Percentiles rank a stretch among this genome's conserved stretches.
phyloP scores from a whole-genome alignment of 2,329 filamentous ascomycete species.

The Talaromyces sp. region DNA sequence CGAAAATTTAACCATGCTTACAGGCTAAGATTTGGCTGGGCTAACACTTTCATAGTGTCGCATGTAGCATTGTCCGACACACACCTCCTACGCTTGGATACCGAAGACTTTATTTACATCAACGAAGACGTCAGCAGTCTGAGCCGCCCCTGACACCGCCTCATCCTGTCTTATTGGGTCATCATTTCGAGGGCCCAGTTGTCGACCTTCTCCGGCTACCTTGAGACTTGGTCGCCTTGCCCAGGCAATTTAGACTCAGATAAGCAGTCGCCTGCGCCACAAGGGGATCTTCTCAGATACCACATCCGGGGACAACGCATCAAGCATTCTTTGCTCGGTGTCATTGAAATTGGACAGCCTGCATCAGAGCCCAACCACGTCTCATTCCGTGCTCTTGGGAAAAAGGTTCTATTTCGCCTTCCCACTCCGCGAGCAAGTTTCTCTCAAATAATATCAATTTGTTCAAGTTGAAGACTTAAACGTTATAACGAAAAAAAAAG shows the following conservation, averaged over 20 bases:
- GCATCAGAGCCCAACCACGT: conserved; percentile 45
- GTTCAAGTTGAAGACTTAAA: neutral
- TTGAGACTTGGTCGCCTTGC: conserved; percentile 19
- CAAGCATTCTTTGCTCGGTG: conserved; percentile 22
- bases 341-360: conserved; percentile 34
- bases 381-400: conserved; percentile 26
- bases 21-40: neutral
- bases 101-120: conserved; percentile 5
- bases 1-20: neutral
- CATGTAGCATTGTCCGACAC: conserved; percentile 13
- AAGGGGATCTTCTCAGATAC: conserved; percentile 21
- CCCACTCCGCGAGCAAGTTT: neutral
- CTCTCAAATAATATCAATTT: neutral
- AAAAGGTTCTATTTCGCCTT: conserved; percentile 10
- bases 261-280: conserved; percentile 25
- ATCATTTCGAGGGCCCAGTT: neutral
- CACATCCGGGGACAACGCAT: conserved; percentile 40
- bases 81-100: conserved; percentile 3
- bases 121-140: conserved; percentile 10
- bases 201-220: conserved; percentile 2
- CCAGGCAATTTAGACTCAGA: conserved; percentile 17
- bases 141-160: conserved; percentile 25
- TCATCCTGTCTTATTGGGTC: conserved; percentile 19
- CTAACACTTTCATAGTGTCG: conserved; percentile 20
- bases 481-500: neutral